Evolutionary conservation across 495 filamentous ascomycete species (phyloP), one percentile per base, ranked within the genome.

Genomic region (Hypoxylon subgilvum): DNA sequence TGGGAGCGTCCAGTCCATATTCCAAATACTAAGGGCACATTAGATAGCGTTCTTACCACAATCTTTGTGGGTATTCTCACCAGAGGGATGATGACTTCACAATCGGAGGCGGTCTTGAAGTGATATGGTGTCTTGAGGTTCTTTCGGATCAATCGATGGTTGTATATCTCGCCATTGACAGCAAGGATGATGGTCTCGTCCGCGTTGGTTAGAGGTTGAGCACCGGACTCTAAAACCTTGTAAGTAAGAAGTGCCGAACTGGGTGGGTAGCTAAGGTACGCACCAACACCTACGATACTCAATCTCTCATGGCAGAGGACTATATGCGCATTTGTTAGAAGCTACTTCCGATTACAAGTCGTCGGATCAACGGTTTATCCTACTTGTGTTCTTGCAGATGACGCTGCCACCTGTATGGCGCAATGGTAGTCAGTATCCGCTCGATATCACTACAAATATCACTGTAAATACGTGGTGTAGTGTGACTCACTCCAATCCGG

Each of bases 151-250:
- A 96, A 83, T 59, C 92, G 86, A 77, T 98, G 94, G 84, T 98
- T 98, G 82, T 98, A 98, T 73, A 98, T 98, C 75, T 98, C 94
- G 75, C 94, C 94, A 76, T 98, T 98, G 86, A 97, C 94, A 53
- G 94, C 94, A 42, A 98, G 84, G 52, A 91, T 86, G 60, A 98
- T 86, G 57, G 83, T 88, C 48, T 84, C 88, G 69, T 96, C 92
- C 46, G 91, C 86, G 80, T 89, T 97, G 74, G 94, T 86, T 39
- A 98, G 83, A 43, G 94, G 94, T 75, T 98, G 94, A 31, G 94
- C 94, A 67, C 94, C 94, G 67, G 86, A 89, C 75, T 96, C 94
- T 96, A 64, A 28, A 57, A 32, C 55, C 9, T 52, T 58, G 73
- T 77, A 42, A 78, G 70, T 14, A 42, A 45, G 14, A 42, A 28